Evolutionary conservation across 2,329 filamentous ascomycete genomes (phyloP), one percentile per base, ranked within the genome.

Genomic region (Lasiodiplodia citricola): DNA sequence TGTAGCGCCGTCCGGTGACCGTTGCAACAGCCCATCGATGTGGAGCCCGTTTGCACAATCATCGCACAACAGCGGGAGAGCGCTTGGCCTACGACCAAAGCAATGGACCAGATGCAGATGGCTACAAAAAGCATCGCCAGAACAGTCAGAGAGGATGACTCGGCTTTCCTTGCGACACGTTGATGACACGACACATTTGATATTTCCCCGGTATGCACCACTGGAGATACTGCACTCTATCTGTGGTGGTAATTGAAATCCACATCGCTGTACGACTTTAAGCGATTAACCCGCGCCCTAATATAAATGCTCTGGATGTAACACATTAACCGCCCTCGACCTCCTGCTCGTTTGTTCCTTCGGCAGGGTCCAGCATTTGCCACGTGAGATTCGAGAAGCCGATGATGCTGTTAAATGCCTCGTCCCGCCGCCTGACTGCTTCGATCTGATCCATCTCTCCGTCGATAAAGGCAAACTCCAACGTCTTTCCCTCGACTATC

Each of bases 331-430:
- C 18, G 25, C 51, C 54, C 52, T 47, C 64, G 5, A 58, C 54
- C 23, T 66, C 64, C 54, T 38, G 4, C 41, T 67, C 38, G n/a
- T 67, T 57, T 18, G 25, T 31, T 31, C 68, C 66, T 3, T 51
- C 56, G 6, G 67, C n/a, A 37, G 70, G 70, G 35, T 79, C 77
- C 38, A 80, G 62, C 52, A 73, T 70, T 68, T 80, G 78, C 74
- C 77, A 80, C 37, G 72, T 70, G 25, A 79, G 28, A 1, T 74
- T 74, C n/a, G 76, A 79, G 60, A 80, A 80, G 0, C 74, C 79
- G 56, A 80, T 71, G 7, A 80, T 73, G 23, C 74, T 72, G 70
- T 80, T 80, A 57, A 80, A 80, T 4, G 75, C 77, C 56, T 77
- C 76, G 63, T 80, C 77, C 28, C 78, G 71, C 21, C 73, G 71